Conservation (phyloP, 2,329 filamentous ascomycete genomes). For the Scytalidium lignicola region DNA sequence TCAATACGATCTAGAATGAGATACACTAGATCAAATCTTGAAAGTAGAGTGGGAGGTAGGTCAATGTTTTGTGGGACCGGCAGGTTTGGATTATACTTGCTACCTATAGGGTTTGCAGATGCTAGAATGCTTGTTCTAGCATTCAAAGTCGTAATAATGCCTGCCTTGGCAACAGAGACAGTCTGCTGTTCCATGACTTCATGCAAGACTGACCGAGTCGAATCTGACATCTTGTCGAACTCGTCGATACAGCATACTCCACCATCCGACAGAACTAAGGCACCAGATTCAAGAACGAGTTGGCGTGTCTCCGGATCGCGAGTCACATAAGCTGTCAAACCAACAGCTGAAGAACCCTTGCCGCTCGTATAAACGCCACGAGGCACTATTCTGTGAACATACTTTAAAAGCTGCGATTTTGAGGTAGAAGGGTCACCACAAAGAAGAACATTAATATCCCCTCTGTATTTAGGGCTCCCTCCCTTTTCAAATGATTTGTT, state of each 20-base stretch:
- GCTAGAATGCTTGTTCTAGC: slow-evolving; percentile 93
- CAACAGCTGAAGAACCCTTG: slow-evolving; percentile 70
- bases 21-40: slow-evolving; percentile 95
- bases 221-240: slow-evolving; percentile 76
- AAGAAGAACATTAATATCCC: slow-evolving; percentile 94
- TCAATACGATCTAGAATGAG: slow-evolving; percentile 92
- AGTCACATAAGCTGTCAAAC: slow-evolving; percentile 72
- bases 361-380: slow-evolving; percentile 75
- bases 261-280: slow-evolving; percentile 67
- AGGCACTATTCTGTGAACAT: slow-evolving; percentile 96
- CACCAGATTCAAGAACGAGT: slow-evolving; percentile 69
- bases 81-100: slow-evolving; percentile 92
- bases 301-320: slow-evolving; percentile 69
- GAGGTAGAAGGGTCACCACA: slow-evolving; percentile 96
- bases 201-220: slow-evolving; percentile 68
- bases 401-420: slow-evolving; percentile 90
- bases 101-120: slow-evolving; percentile 96
- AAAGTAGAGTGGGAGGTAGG: slow-evolving; percentile 87
- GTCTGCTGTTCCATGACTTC: slow-evolving; percentile 82
- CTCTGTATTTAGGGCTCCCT: slow-evolving; percentile 89
- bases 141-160: slow-evolving; percentile 84
- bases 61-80: slow-evolving; percentile 98
- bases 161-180: slow-evolving; percentile 72
- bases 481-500: slow-evolving; percentile 98
- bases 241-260: slow-evolving; percentile 76